Percentiles rank a stretch among this genome's conserved stretches.
Evolutionary conservation across 306 rosid species (phyloP).

Genomic region (Quercus dentata): DNA sequence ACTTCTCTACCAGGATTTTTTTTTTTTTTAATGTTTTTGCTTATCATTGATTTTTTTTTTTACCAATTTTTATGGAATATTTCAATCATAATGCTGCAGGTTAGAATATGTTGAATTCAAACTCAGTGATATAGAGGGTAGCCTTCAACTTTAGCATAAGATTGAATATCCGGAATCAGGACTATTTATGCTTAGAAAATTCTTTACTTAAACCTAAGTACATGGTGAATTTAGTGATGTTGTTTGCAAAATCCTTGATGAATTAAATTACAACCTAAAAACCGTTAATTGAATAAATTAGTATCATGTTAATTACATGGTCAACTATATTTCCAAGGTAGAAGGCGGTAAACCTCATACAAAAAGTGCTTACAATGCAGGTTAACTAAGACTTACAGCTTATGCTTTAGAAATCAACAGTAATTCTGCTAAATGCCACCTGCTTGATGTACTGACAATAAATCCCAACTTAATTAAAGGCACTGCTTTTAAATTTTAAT

Average conservation of each 20-base stretch:
- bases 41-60: neutral
- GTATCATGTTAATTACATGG: neutral
- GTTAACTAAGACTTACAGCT: neutral
- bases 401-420: neutral
- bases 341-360: neutral
- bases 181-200: neutral
- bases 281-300: neutral
- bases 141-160: neutral
- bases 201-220: neutral
- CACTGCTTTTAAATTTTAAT: neutral
- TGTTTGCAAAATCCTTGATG: neutral
- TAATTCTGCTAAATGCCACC: neutral
- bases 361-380: neutral
- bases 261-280: neutral
- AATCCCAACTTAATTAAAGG: neutral
- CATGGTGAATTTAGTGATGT: neutral
- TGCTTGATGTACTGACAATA: neutral
- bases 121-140: neutral
- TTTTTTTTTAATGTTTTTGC: neutral
- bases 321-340: neutral
- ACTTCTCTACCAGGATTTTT: neutral
- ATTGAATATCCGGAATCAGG: neutral
- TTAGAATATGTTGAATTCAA: slow-evolving; percentile 7
- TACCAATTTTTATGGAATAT: neutral
- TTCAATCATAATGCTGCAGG: neutral